Base-by-base conservation (phyloP, 2,329 filamentous ascomycete genomes). In the Trichothecium sympodiale region DNA sequence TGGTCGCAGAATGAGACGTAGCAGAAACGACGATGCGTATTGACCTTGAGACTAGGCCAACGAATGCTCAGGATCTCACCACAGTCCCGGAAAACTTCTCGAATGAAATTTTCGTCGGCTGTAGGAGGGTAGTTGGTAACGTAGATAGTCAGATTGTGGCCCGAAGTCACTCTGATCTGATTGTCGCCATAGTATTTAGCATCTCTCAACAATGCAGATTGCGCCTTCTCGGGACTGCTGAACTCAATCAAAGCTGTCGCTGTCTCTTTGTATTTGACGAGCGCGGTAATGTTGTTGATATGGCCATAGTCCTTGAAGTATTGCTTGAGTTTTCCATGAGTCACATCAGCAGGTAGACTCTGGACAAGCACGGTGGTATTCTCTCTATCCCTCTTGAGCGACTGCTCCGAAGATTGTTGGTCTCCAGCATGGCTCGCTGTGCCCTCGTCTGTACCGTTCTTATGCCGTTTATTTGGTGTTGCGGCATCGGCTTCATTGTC, bases 301-400 rank as follows among this genome's bases (percentile, higher is more conserved):
- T 77, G 79, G 10, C 91, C 91, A 48, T 88, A 93, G 42, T 88
- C 85, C 50, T 81, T 80, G 62, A 98, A 96, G 55, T 94, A 96
- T 54, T 94, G 83, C 38, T 82, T 77, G 12, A 96, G 61, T 47
- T 80, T 81, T 10, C 74, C 79, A 49, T 85, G 77, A 1, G 77
- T 77, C 1, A 78, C 73, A 36, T 80, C 73, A 4, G 54, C 48
- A 2, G 91, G 87, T 17, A 98, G 60, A 46, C 87, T 83, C 34
- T 74, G 78, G 4, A 94, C 79, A 36, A 93, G 74, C 33, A 96
- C 71, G 0, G 84, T 88, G 1, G 86, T 81, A 55, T 96, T 83
- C 53, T 98, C 91, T 29, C 91, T 79, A 56, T 98, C 88, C 37
- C 91, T 79, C 55, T 85, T 89, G 20, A 67, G 62, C 2, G 36